Conservation (phyloP, 495 filamentous ascomycete species). For the Penicillium atrosanguineum region DNA sequence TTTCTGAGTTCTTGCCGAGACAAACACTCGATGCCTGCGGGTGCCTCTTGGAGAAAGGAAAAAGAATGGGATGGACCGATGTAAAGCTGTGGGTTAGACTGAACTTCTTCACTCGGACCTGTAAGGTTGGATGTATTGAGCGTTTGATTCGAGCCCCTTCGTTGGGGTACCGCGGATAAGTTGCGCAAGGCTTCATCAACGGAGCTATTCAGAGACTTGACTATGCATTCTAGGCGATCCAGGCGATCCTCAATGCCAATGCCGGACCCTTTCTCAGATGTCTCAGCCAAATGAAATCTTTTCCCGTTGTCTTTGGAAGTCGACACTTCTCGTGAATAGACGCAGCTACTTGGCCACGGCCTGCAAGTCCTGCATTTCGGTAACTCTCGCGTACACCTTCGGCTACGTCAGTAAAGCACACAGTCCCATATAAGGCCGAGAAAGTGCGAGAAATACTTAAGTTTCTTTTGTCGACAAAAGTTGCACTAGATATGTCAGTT, state of each 20-base stretch:
- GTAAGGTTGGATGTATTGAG: not conserved
- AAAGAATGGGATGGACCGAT: slow-evolving; percentile 14
- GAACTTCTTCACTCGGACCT: not conserved
- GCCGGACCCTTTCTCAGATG: no score
- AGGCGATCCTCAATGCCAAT: no score
- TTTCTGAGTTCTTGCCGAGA: not conserved
- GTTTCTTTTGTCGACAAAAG: slow-evolving; percentile 21
- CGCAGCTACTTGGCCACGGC: slow-evolving; percentile 20
- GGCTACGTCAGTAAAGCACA: not conserved
- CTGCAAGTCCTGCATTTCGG: slow-evolving; percentile 22
- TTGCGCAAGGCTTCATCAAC: no score
- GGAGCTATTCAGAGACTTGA: not conserved
- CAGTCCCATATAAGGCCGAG: no score
- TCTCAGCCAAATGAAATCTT: not conserved
- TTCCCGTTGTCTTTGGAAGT: not conserved
- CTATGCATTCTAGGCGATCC: not conserved
- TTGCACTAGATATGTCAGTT: slow-evolving; percentile 16
- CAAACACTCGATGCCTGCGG: slow-evolving; percentile 5
- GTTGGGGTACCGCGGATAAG: no score
- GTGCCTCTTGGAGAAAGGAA: slow-evolving; percentile 7
- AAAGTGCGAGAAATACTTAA: slow-evolving; percentile 13
- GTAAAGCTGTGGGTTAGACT: slow-evolving; percentile 3
- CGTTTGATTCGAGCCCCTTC: not conserved
- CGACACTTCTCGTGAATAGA: slow-evolving; percentile 10
- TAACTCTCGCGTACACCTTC: slow-evolving; percentile 21